Evolutionary conservation across 1,284 basidiomycete genomes (phyloP).

Genomic region (Apiotrichum montevideense): DNA sequence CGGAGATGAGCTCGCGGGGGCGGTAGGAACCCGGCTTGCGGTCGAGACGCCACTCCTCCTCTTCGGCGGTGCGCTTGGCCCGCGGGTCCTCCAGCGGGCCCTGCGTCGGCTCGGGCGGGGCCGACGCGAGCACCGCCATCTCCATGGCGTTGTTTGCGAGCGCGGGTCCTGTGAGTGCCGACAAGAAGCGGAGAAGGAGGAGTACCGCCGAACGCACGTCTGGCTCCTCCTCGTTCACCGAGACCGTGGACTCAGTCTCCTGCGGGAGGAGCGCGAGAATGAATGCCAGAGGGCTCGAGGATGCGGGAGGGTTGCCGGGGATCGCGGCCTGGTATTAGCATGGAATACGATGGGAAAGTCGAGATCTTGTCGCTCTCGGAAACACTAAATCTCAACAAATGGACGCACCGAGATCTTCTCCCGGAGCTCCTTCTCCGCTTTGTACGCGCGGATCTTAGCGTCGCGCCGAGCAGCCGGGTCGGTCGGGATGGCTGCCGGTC

Average conservation of each 20-base stretch:
- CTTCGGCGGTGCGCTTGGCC: constrained; percentile 32
- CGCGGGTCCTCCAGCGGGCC: constrained; percentile 47
- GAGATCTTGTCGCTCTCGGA: background rate
- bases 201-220: constrained; percentile 63
- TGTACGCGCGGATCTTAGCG: constrained; percentile 79
- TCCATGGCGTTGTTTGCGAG: constrained; percentile 68
- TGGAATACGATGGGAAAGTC: background rate
- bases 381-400: constrained; percentile 12
- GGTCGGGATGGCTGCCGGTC: constrained; percentile 39
- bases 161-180: constrained; percentile 63
- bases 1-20: constrained; percentile 59
- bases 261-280: constrained; percentile 28
- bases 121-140: constrained; percentile 52
- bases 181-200: constrained; percentile 65
- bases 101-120: constrained; percentile 10
- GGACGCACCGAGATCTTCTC: constrained; percentile 58
- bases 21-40: constrained; percentile 37
- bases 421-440: constrained; percentile 71
- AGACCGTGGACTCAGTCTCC: constrained; percentile 20
- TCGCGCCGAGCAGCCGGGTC: constrained; percentile 70
- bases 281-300: constrained; percentile 33
- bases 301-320: constrained; percentile 48
- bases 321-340: constrained; percentile 50
- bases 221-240: constrained; percentile 51
- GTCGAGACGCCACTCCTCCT: constrained; percentile 74